Evolutionary conservation across 2,329 filamentous ascomycete genomes (phyloP).

Genomic region (Cryphonectria carpinicola): DNA sequence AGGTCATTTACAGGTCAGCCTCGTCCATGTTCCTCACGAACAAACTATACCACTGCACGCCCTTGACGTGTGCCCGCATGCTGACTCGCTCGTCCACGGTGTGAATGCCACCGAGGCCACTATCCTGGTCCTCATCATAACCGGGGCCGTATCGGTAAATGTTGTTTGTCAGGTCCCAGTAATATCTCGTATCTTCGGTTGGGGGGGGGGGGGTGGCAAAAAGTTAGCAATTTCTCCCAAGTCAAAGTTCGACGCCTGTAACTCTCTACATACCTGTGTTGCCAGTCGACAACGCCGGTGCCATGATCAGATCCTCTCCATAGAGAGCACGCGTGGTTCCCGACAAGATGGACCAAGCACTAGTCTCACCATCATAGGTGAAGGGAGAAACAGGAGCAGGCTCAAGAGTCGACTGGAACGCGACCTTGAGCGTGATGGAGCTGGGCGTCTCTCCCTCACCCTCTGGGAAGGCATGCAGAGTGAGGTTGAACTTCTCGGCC

Average conservation of each 20-base stretch:
- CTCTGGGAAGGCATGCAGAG: constrained; percentile 53
- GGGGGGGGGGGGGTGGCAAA: too few species aligned
- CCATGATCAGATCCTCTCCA: constrained; percentile 55
- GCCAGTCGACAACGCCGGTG: constrained; percentile 56
- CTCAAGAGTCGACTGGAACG: constrained; percentile 44
- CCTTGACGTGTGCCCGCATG: constrained; percentile 40
- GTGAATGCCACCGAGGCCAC: constrained; percentile 40
- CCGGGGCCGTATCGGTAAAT: constrained; percentile 55
- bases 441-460: constrained; percentile 38
- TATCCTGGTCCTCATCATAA: constrained; percentile 37
- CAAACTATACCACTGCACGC: constrained; percentile 44
- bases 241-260: neutral
- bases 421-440: constrained; percentile 47
- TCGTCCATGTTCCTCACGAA: constrained; percentile 50
- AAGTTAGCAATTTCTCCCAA: too few species aligned
- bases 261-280: constrained; percentile 36
- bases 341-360: constrained; percentile 53
- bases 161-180: constrained; percentile 51
- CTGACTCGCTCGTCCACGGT: constrained; percentile 48
- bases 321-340: constrained; percentile 56
- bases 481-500: constrained; percentile 60
- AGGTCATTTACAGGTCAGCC: constrained; percentile 34
- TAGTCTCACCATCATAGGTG: constrained; percentile 35
- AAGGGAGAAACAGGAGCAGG: constrained; percentile 61
- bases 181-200: constrained; percentile 50